These are phyloP conservation scores for Pythium rhizo-oryzae DNA, from an alignment of 352 stramenopile species.

Conservation along the genomic window DNA sequence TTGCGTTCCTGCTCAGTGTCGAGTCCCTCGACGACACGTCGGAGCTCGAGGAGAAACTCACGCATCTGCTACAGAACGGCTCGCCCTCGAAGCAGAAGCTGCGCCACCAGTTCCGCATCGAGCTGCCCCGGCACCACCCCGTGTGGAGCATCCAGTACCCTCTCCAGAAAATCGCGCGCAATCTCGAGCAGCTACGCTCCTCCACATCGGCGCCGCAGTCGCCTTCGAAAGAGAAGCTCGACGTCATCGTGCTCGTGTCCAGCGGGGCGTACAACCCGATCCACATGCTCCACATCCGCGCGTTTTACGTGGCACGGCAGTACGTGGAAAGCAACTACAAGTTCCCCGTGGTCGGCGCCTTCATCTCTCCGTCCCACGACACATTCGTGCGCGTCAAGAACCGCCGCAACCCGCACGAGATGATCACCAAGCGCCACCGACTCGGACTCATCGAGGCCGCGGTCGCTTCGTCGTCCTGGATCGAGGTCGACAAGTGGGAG, in stretches of 20 bases:
- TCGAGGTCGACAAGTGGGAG: slow-evolving; percentile 87
- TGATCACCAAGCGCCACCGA: slow-evolving; percentile 76
- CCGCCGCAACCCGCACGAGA: slow-evolving; percentile 64
- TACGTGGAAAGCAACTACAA: slow-evolving; percentile 82
- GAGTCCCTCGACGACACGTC: slow-evolving; percentile 40
- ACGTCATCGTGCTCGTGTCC: slow-evolving; percentile 77
- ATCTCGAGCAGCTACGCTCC: slow-evolving; percentile 49
- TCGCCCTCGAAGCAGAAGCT: slow-evolving; percentile 60
- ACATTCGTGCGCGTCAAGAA: slow-evolving; percentile 78
- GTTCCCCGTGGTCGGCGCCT: slow-evolving; percentile 74
- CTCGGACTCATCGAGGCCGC: slow-evolving; percentile 66
- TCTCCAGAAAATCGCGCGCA: slow-evolving; percentile 69
- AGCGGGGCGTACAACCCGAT: slow-evolving; percentile 80
- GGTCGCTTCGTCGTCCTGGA: slow-evolving; percentile 71
- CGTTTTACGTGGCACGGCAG: slow-evolving; percentile 76
- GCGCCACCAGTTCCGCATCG: slow-evolving; percentile 28
- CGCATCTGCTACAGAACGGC: slow-evolving; percentile 45
- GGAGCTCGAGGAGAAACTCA: slow-evolving; percentile 40
- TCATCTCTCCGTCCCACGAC: slow-evolving; percentile 79
- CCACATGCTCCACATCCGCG: slow-evolving; percentile 77
- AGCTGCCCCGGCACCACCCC: slow-evolving; percentile 41
- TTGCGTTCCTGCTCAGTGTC: slow-evolving; percentile 55
- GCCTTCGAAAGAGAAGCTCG: slow-evolving; percentile 29
- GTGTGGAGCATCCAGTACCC: slow-evolving; percentile 73
- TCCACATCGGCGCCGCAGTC: slow-evolving; percentile 3